Conservation (phyloP, 352 stramenopile species). For the Pythium insidiosum region DNA sequence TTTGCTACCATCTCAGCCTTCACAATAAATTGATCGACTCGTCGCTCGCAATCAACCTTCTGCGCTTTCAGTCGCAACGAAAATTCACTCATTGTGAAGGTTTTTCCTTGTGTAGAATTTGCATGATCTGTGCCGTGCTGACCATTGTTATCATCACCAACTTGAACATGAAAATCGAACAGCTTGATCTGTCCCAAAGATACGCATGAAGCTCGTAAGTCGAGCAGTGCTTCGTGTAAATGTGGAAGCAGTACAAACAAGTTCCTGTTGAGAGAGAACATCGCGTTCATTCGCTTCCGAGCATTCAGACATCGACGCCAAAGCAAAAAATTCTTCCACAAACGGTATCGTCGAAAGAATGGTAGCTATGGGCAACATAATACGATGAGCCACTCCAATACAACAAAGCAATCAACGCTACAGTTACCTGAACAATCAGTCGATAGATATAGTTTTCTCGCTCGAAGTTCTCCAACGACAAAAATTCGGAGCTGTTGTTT, state of each 20-base stretch:
- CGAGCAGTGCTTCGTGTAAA: conserved; percentile 73
- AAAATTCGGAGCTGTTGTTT: conserved; percentile 77
- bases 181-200: conserved; percentile 28
- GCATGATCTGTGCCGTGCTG: background rate
- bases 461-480: conserved; percentile 84
- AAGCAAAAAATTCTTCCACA: conserved; percentile 88
- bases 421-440: conserved; percentile 51
- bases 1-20: conserved; percentile 51
- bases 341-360: conserved; percentile 87
- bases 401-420: background rate
- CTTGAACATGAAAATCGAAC: conserved; percentile 27
- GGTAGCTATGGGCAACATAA: conserved; percentile 29
- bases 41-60: conserved; percentile 49
- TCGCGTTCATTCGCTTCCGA: conserved; percentile 25
- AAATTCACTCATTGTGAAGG: conserved; percentile 79
- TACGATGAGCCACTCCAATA: background rate
- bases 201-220: conserved; percentile 57
- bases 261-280: conserved; percentile 50
- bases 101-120: conserved; percentile 20
- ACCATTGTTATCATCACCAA: background rate
- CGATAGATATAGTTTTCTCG: conserved; percentile 88
- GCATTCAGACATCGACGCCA: conserved; percentile 79
- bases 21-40: conserved; percentile 52
- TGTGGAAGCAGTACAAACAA: conserved; percentile 86
- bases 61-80: conserved; percentile 59